Base-by-base conservation (phyloP, 768 basidiomycete species). In the Lactarius sp. region DNA sequence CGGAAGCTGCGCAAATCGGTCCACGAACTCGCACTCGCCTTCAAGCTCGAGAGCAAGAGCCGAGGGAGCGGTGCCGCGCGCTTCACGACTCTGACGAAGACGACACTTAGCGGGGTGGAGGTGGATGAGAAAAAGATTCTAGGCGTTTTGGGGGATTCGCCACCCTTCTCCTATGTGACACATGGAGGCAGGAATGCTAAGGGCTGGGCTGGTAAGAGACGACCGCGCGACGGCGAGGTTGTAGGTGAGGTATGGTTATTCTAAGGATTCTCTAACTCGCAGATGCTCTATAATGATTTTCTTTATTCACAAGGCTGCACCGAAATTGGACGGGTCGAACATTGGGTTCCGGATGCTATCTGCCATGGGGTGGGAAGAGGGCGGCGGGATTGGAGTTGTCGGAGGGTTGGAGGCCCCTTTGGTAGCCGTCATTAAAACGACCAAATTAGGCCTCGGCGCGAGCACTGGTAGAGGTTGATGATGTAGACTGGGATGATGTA, bases 311-410 rank as follows among this genome's bases (percentile, higher is more conserved):
- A 71, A 89, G 81, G 86, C 86, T 53, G 92, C 92, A 14, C 90
- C 90, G 2, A 92, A 87, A 76, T 88, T 98, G 59, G 86, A 83
- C 14, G 78, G 82, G 66, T 77, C 83, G 2, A 98, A 98, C 69
- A 70, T 94, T 55, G 96, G 96, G 0, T 97, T 96, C 77, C 83
- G 76, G 76, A 83, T 98, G 84, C 73, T 98, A 66, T 85, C 87
- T 16, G 78, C 82, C 64, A 97, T 98, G 95, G 95, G 95, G 47
- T 96, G 94, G 94, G 73, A 83, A 3, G 90, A 93, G 69, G 94
- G 94, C 0, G 80, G 84, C 47, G 77, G 81, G 13, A 94, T 96
- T 69, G 94, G 94, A 5, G 68, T 75, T 2, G 75, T 73, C 1
- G 78, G 81, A 0, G 92, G 62, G 37, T 73, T 96, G 59, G 85